Conservation (phyloP, 2,329 filamentous ascomycete species). For the Colletotrichum acutatum region DNA sequence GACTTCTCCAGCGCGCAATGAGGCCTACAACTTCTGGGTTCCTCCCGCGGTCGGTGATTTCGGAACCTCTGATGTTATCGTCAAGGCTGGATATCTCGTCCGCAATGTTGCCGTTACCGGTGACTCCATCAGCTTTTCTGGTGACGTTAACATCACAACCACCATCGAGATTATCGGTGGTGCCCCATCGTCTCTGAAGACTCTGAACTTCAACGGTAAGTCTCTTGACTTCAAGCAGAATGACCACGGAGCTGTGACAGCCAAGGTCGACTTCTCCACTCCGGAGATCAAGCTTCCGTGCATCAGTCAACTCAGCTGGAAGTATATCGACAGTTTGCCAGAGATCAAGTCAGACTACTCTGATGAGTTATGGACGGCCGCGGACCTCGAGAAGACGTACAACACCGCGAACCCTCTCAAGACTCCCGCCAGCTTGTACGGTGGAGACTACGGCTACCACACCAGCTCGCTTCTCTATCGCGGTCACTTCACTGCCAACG, state of each 20-base stretch:
- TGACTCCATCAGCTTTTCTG: conserved; percentile 38
- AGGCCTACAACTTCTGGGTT: conserved; percentile 41
- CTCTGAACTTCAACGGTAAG: conserved; percentile 37
- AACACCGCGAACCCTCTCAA: conserved; percentile 48
- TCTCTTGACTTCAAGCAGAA: conserved; percentile 35
- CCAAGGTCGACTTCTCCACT: conserved; percentile 32
- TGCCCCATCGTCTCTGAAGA: conserved; percentile 32
- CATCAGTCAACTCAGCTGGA: conserved; percentile 30
- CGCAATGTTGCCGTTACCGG: conserved; percentile 34
- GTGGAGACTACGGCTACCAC: conserved; percentile 77
- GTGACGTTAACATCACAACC: conserved; percentile 39
- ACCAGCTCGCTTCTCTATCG: conserved; percentile 73
- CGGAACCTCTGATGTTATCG: conserved; percentile 37
- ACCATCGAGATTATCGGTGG: conserved; percentile 39
- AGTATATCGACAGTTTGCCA: conserved; percentile 39
- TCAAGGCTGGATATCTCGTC: conserved; percentile 40
- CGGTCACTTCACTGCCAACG: conserved; percentile 70
- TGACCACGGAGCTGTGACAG: conserved; percentile 35
- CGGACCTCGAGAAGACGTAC: conserved; percentile 45
- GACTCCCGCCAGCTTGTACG: conserved; percentile 73
- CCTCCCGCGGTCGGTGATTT: conserved; percentile 35
- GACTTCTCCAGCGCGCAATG: conserved; percentile 35
- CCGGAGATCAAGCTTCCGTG: conserved; percentile 35
- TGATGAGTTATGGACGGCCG: conserved; percentile 58
- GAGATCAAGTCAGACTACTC: conserved; percentile 38